Conservation (phyloP, 306 rosid species). For the Cicer arietinum region DNA sequence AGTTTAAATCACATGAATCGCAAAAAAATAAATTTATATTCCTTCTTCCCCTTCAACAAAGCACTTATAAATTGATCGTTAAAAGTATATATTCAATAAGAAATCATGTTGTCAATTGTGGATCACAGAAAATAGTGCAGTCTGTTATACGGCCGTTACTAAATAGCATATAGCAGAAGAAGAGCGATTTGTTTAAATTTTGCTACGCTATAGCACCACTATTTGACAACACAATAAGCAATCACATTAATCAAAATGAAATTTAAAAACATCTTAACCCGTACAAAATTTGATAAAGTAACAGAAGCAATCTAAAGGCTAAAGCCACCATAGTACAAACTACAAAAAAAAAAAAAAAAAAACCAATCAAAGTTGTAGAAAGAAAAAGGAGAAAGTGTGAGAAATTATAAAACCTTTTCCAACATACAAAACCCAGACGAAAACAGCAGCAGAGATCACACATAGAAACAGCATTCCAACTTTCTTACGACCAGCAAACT, state of each 20-base stretch:
- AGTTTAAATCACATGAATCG: slow-evolving; percentile 23
- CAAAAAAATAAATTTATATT: slow-evolving; percentile 30
- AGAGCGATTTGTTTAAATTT: too few relatives aligned
- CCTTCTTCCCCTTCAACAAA: slow-evolving; percentile 19
- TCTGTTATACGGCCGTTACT: too few relatives aligned
- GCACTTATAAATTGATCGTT: background rate
- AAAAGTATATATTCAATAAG: background rate
- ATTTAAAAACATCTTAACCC: background rate
- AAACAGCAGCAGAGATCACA: slow-evolving; percentile 76
- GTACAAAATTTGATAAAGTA: background rate
- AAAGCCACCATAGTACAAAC: background rate
- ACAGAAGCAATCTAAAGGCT: background rate
- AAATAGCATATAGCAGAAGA: too few relatives aligned
- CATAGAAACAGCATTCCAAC: slow-evolving; percentile 91
- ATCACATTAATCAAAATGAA: slow-evolving; percentile 30
- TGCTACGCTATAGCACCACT: too few relatives aligned
- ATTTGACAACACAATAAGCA: background rate
- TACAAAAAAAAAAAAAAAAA: background rate
- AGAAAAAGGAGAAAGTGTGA: background rate
- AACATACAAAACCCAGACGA: slow-evolving; percentile 79
- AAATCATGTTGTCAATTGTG: background rate
- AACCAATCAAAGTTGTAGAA: background rate
- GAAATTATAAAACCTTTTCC: slow-evolving; percentile 70
- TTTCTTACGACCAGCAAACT: slow-evolving; percentile 81
- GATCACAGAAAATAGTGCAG: too few relatives aligned